phyloP scores from a whole-genome alignment of 306 rosid species.

The Herpetospermum pedunculosum region DNA sequence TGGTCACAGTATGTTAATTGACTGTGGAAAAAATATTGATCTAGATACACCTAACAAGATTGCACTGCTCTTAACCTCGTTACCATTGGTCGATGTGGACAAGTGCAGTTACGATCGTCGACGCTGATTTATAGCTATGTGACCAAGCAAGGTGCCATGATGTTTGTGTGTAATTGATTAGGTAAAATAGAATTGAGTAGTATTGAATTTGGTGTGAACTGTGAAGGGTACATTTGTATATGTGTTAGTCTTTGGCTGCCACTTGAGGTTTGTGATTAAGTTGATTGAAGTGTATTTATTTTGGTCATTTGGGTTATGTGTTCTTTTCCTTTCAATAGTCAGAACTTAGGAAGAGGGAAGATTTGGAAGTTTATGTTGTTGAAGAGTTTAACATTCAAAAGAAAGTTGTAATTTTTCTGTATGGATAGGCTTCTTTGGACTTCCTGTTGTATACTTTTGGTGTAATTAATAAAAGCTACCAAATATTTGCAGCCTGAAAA shows the following conservation, averaged over 20 bases:
- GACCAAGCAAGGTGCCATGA: background rate
- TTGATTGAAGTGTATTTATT: constrained; percentile 6
- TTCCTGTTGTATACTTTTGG: background rate
- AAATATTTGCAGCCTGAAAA: background rate
- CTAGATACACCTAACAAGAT: background rate
- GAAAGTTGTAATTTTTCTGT: background rate
- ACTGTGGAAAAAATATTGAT: background rate
- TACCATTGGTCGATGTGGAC: background rate
- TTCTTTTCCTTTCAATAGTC: background rate
- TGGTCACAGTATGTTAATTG: background rate
- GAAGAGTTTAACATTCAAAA: background rate
- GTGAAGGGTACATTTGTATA: constrained; percentile 10
- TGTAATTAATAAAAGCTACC: background rate
- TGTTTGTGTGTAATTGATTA: background rate
- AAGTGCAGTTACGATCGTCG: background rate
- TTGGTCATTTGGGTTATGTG: background rate
- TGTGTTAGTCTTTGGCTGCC: background rate
- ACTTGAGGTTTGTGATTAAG: background rate
- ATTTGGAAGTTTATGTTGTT: background rate
- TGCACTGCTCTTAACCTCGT: background rate
- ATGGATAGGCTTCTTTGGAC: background rate
- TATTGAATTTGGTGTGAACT: background rate
- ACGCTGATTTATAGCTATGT: background rate
- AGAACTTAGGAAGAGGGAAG: background rate
- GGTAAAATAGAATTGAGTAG: background rate